Evolutionary conservation across 1,139 yeast species (phyloP), one percentile per base, ranked within the genome.

Genomic region (Chernovozyma aurita): DNA sequence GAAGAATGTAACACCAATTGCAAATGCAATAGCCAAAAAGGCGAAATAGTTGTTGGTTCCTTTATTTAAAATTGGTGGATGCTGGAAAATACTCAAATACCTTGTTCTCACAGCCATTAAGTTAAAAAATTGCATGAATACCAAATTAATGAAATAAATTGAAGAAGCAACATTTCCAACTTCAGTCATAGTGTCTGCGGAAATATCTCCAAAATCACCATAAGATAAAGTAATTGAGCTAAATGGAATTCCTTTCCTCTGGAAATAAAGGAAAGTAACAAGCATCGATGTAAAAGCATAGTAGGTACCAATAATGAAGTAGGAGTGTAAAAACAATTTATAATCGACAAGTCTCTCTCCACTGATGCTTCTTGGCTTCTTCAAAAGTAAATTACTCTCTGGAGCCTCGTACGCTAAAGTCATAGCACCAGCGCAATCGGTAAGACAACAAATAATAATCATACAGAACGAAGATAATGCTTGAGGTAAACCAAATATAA

Each of bases 401-500:
- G 65, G 65, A 34, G 60, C 49, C 47, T 74, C 78, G 49, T 62
- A 66, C 17, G 74, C 73, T 42, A 73, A 48, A 3, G 66, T 58
- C 35, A 71, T 59, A 5, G 77, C 73, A 27, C 63, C 71, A 30
- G 59, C 59, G 52, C 74, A 65, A 46, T 73, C 78, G 3, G 78
- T 71, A 28, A 70, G 51, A 45, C 71, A 64, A 47, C 73, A 69
- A 37, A 74, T 71, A 20, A 73, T 61, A 41, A 74, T 73, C 80
- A 74, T 74, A 39, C 61, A 54, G 53, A 74, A 73, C 4, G 77
- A 70, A 8, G 77, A 68, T 35, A 75, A 54, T 46, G 67, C 61
- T 47, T 70, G 77, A 2, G 80, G 80, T 42, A 70, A 50, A 5
- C 80, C 80, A 47, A 70, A 67, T 22, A 71, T 55, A 12, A 73